Base-by-base conservation (phyloP, 1,284 basidiomycete genomes). In the Cronartium ribicola region DNA sequence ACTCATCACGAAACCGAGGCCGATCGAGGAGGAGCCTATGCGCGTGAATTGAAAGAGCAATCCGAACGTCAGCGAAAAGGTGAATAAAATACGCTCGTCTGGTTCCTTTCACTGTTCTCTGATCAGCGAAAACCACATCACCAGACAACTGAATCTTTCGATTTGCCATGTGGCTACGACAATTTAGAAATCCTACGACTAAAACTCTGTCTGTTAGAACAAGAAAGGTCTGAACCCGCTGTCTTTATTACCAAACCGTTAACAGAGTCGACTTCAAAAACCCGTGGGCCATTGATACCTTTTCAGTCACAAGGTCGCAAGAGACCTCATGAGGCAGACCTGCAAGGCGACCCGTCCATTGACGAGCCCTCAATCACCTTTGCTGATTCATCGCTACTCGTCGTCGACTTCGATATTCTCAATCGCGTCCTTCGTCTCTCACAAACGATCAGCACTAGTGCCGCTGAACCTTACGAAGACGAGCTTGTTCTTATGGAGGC, bases 401-500 rank as follows among this genome's bases (percentile, higher is more conserved):
- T 17, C 17, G 17, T 14, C 48, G 13, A 51, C 48, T 51, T 17
- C 22, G 48, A 51, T 51, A 51, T 20, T 13, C 48, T 51, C 48
- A 51, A 51, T 14, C 48, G 48, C 48, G 48, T 51, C 5, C 48
- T 51, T 51, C 48, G 48, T 13, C 48, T 51, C 48, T 51, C 48
- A 11, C 48, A 2, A 5, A 13, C 48, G 48, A 5, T 51, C 6
- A 14, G 22, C 17, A 17, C 6, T 51, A 7, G 48, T 17, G 48
- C 17, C 29, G 1, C 29, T 29, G 29, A 29, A 7, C 22, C 48
- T 51, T 51, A 3, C 13, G 48, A 51, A 14, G 48, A 51, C 48
- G 17, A 51, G 48, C 48, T 51, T 51, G 48, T 51, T 20, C 17
- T 51, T 51, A 51, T 51, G 17, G 48, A 51, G 48, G 48, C 48